A percentile compares a stretch with the other conserved stretches of the same genome.
phyloP scores from a whole-genome alignment of 2,329 filamentous ascomycete species.

The Fusarium sp. region DNA sequence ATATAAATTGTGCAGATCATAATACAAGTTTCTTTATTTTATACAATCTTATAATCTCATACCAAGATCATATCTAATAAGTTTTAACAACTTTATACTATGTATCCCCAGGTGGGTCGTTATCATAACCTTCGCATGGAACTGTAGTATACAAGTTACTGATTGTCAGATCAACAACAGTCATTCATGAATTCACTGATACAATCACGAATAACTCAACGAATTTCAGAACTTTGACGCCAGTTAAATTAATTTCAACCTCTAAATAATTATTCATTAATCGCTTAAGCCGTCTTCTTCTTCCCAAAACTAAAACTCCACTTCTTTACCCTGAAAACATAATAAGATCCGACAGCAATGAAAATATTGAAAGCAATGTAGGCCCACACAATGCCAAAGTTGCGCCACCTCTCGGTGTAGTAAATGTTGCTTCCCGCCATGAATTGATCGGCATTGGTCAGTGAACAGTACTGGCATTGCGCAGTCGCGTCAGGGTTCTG shows the following conservation, averaged over 20 bases:
- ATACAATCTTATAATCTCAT: no score
- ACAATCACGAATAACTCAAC: no score
- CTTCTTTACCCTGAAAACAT: conserved; percentile 41
- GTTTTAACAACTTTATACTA: no score
- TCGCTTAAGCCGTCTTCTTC: conserved; percentile 30
- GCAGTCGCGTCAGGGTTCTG: conserved; percentile 33
- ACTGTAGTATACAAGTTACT: background rate
- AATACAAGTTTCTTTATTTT: no score
- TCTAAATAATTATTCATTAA: no score
- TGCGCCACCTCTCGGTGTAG: conserved; percentile 36
- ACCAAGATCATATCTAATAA: no score
- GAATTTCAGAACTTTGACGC: background rate
- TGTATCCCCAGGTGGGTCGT: no score
- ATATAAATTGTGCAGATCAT: no score
- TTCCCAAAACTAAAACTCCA: conserved; percentile 38
- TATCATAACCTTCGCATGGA: no score
- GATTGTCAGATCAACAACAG: conserved; percentile 3
- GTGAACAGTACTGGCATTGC: conserved; percentile 31
- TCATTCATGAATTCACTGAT: background rate
- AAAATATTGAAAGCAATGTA: conserved; percentile 39
- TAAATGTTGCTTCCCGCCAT: conserved; percentile 34
- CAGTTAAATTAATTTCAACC: no score
- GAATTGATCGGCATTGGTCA: conserved; percentile 32
- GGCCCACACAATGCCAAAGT: conserved; percentile 38
- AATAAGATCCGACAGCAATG: conserved; percentile 30